Base-by-base conservation (phyloP, 352 stramenopile genomes). In the Phytophthora brassicae region DNA sequence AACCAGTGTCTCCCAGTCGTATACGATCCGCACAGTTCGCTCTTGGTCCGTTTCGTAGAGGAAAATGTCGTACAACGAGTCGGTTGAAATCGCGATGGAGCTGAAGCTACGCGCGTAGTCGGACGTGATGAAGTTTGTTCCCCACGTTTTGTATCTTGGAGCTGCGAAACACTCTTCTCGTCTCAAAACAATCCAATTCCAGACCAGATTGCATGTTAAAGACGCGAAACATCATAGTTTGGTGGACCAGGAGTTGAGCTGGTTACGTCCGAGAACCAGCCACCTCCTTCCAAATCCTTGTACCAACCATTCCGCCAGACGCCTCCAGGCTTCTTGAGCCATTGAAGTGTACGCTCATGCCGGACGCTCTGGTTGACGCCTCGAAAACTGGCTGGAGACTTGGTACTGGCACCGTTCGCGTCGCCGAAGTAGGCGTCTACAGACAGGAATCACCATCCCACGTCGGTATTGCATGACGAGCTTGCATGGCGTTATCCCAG, bases 1-100 rank as follows among this genome's bases (percentile, higher is more conserved):
- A 4, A 84, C 61, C 0, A 74, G 20, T 4, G 52, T 64, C 22
- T 75, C 56, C 52, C 74, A 68, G 35, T 72, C 60, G 36, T 77
- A 84, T 1, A 56, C 23, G 19, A 57, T 70, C 1, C 28, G 17
- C 3, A 64, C 42, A 13, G 50, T 49, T 3, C 19, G n/a, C 0
- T 24, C 35, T 16, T 38, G 29, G 1, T 22, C 19, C 0, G 23
- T 19, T 39, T 75, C 48, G 6, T 64, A 77, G 0, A 57, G 19
- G 35, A 72, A 82, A 9, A 75, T 12, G 4, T 70, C 68, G 20
- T 56, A 66, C 6, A 43, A 55, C 7, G 35, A n/a, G 9, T 38
- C 68, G 39, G 68, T 71, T 26, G 56, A 35, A 31, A 75, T 60
- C 7, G 23, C 17, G 22, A 74, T 49, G 4, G 66, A 69, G 24